Conservation (phyloP, 129 eudicot species). For the carrot (Daucus carota) region DH1_v3.0 NC_030386.2:24527001-24527500, state of each 20-base stretch:
- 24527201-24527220: conserved; percentile 50
- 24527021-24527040: neutral
- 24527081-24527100: neutral
- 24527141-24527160: conserved; percentile 20
- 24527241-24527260: conserved; percentile 39
- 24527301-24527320: neutral
- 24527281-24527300: neutral
- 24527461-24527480: neutral
- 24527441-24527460: neutral
- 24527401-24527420: neutral
- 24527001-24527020: neutral
- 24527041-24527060: neutral
- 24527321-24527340: neutral
- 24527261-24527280: neutral
- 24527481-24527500: neutral
- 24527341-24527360: neutral
- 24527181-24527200: conserved; percentile 68
- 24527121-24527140: neutral
- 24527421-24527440: neutral
- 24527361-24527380: neutral
- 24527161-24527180: conserved; percentile 49
- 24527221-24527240: conserved; percentile 53
- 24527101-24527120: neutral
- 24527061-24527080: neutral
- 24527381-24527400: neutral